Conservation (phyloP, 2,329 filamentous ascomycete genomes). For the Diatrype stigma region DNA sequence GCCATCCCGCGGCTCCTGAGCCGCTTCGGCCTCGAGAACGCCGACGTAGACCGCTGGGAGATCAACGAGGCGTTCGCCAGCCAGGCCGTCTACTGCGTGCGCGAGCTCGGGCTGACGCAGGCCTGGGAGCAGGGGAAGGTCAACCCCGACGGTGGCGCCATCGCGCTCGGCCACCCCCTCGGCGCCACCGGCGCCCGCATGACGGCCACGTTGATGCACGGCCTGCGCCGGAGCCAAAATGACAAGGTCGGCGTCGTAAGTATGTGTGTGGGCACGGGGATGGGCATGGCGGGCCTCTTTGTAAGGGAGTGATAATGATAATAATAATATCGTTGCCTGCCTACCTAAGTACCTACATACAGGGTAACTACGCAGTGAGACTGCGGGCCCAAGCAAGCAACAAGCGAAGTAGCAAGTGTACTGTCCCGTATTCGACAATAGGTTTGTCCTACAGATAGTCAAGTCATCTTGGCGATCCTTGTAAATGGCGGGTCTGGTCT, state of each 20-base stretch:
- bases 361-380: too few species aligned
- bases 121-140: conserved; percentile 64
- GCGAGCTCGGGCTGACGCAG: conserved; percentile 62
- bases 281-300: conserved; percentile 69
- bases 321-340: too few species aligned
- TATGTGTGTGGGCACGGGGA: conserved; percentile 86
- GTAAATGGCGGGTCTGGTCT: too few species aligned
- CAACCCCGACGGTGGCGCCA: conserved; percentile 90
- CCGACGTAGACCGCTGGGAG: conserved; percentile 82
- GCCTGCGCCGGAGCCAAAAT: conserved; percentile 58
- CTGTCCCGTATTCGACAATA: too few species aligned
- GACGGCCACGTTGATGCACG: conserved; percentile 66
- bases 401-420: too few species aligned
- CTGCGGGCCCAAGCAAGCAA: too few species aligned
- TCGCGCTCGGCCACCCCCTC: conserved; percentile 88
- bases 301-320: too few species aligned
- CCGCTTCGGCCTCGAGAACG: conserved; percentile 59
- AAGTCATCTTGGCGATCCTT: too few species aligned
- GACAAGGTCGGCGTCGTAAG: conserved; percentile 79
- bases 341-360: too few species aligned
- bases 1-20: conserved; percentile 80
- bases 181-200: conserved; percentile 85
- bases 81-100: conserved; percentile 65
- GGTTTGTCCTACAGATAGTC: too few species aligned
- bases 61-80: conserved; percentile 81